Percentiles rank a stretch among this genome's conserved stretches.
These are phyloP conservation scores for Suillus cothurnatus DNA, from an alignment of 768 basidiomycete genomes.

Conservation along the genomic window DNA sequence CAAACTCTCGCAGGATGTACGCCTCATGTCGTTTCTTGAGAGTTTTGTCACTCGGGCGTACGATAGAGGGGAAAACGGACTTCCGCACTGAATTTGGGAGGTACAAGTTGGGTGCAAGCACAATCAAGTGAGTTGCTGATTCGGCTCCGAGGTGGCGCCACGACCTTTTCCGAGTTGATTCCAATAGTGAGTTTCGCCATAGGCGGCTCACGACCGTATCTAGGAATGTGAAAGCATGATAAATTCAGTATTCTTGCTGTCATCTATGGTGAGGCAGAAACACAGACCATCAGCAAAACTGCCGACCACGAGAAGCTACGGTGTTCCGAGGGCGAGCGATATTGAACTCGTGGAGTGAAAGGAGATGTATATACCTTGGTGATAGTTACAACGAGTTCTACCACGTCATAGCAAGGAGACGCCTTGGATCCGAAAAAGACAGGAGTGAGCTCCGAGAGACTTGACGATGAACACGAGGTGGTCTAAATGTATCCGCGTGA, in stretches of 20 bases:
- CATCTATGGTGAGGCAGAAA: not conserved
- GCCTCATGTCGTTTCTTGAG: slow-evolving; percentile 18
- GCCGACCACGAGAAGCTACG: not conserved
- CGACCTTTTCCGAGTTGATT: slow-evolving; percentile 2
- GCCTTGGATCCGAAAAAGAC: not conserved
- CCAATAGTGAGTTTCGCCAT: slow-evolving; percentile 2
- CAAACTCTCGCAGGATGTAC: not conserved
- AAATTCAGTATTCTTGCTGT: not conserved
- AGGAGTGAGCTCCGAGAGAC: not conserved
- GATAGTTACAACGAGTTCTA: not conserved
- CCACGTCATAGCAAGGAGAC: not conserved
- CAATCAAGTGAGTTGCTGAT: not conserved
- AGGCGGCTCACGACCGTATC: not conserved
- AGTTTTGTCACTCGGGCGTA: slow-evolving; percentile 11
- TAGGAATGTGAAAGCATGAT: slow-evolving; percentile 2
- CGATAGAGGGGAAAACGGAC: slow-evolving; percentile 21
- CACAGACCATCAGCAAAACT: not conserved
- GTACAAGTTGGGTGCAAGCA: slow-evolving; percentile 2
- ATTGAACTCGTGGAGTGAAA: not conserved
- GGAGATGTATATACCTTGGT: not conserved
- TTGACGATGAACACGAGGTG: slow-evolving; percentile 1
- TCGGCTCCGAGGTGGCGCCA: not conserved
- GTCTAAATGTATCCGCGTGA: not conserved
- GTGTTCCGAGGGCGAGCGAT: not conserved
- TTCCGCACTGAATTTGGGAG: slow-evolving; percentile 7